Evolutionary conservation across 2,329 filamentous ascomycete species (phyloP).

Genomic region (Tolypocladium tropicale): DNA sequence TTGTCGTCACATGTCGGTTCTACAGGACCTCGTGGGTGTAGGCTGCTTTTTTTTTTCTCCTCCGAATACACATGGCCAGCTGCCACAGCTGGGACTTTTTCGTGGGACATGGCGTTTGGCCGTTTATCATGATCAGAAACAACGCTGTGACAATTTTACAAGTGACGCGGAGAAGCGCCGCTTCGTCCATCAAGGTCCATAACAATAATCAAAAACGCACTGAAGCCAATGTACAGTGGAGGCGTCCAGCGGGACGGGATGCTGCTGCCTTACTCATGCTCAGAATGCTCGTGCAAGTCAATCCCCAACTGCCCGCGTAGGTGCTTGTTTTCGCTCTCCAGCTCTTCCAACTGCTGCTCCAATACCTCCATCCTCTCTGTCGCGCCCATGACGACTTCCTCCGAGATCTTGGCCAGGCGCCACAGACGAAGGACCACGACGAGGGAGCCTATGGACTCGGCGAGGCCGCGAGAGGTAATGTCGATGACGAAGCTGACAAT

Average conservation of each 20-base stretch:
- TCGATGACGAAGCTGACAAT: conserved; percentile 52
- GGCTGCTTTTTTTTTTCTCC: not conserved
- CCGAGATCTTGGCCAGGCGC: conserved; percentile 61
- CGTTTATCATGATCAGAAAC: not conserved
- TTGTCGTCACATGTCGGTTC: not conserved
- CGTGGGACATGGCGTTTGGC: not conserved
- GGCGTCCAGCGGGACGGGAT: not conserved
- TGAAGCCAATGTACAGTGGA: not conserved
- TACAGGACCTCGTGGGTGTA: not conserved
- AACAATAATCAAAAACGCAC: too few species aligned
- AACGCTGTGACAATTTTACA: too few species aligned
- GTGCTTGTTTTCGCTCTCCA: conserved; percentile 36
- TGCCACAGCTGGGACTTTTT: not conserved
- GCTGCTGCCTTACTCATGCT: conserved; percentile 4
- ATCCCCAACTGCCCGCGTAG: conserved; percentile 11
- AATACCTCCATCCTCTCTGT: conserved; percentile 52
- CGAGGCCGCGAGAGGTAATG: conserved; percentile 45
- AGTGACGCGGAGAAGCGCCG: not conserved
- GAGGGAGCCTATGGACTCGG: conserved; percentile 56
- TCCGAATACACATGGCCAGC: not conserved
- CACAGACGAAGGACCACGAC: conserved; percentile 57
- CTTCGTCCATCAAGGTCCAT: not conserved
- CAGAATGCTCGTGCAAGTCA: conserved; percentile 8
- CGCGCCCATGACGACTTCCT: conserved; percentile 55
- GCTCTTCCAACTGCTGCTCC: conserved; percentile 36